phyloP scores from a whole-genome alignment of 192 early-diverging fungal genomes.

The Coemansia sp. region DNA sequence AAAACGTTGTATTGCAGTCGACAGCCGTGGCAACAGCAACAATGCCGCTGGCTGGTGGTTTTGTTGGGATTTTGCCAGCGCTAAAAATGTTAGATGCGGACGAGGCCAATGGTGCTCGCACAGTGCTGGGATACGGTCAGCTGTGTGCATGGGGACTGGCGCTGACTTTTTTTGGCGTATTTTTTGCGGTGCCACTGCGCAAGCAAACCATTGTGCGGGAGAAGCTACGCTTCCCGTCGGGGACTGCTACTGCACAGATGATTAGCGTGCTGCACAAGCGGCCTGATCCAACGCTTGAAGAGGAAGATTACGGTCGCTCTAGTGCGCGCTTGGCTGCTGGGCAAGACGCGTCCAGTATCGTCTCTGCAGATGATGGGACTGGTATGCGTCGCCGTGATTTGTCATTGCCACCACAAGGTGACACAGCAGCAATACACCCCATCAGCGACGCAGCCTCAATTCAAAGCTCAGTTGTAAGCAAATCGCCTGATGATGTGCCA shows the following conservation, averaged over 20 bases:
- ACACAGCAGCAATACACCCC: background rate
- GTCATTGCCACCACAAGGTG: background rate
- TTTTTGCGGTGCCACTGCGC: constrained; percentile 80
- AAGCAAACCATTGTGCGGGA: constrained; percentile 76
- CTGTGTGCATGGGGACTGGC: constrained; percentile 75
- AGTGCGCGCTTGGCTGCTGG: background rate
- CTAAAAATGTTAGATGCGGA: constrained; percentile 64
- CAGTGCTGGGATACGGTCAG: constrained; percentile 55
- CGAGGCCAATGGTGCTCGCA: constrained; percentile 58
- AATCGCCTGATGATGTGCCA: constrained; percentile 47
- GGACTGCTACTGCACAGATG: constrained; percentile 85
- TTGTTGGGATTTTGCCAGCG: constrained; percentile 81
- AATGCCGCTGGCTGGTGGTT: constrained; percentile 78
- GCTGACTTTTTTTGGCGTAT: constrained; percentile 85
- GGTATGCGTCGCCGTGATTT: constrained; percentile 2
- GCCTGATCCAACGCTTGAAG: constrained; percentile 54
- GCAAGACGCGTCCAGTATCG: background rate
- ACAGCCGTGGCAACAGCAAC: constrained; percentile 82
- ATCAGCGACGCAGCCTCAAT: background rate
- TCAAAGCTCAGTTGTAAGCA: background rate
- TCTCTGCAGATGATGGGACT: background rate
- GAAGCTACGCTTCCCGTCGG: constrained; percentile 81
- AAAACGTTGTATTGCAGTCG: constrained; percentile 84
- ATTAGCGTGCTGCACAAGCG: constrained; percentile 69
- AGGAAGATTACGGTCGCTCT: constrained; percentile 3